These are phyloP conservation scores for Fusarium proliferatum DNA, from an alignment of 2,329 filamentous ascomycete genomes.

Conservation along the genomic window DNA sequence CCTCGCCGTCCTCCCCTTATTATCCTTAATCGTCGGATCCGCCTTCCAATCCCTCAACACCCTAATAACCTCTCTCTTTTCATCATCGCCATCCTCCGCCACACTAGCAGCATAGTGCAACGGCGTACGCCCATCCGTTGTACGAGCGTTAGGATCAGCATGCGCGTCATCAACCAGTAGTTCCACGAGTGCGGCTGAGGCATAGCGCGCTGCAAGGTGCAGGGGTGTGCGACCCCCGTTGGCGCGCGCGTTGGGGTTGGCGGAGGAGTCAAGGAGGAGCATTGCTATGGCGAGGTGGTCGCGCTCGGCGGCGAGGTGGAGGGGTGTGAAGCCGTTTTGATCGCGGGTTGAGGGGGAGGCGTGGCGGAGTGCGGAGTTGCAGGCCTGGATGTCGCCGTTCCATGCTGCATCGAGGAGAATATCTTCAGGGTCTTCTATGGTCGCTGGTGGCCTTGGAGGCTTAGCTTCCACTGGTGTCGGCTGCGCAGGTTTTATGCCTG, in stretches of 20 bases:
- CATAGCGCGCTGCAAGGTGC: constrained; percentile 47
- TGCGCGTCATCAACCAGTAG: constrained; percentile 47
- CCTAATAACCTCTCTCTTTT: constrained; percentile 46
- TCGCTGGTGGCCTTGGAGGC: background rate
- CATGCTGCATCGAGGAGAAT: constrained; percentile 48
- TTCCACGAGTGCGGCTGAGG: constrained; percentile 47
- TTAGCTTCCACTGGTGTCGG: background rate
- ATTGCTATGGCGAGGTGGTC: constrained; percentile 50
- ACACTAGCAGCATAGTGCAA: constrained; percentile 49
- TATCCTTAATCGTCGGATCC: constrained; percentile 45
- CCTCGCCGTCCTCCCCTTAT: constrained; percentile 44
- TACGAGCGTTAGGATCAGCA: constrained; percentile 46
- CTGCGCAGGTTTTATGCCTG: background rate
- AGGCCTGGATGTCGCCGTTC: constrained; percentile 46
- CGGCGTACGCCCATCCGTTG: constrained; percentile 47
- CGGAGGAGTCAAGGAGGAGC: constrained; percentile 47
- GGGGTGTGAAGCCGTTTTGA: constrained; percentile 45
- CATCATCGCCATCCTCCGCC: constrained; percentile 47
- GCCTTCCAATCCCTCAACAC: constrained; percentile 46
- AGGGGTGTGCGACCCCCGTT: constrained; percentile 48
- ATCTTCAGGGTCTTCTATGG: constrained; percentile 36
- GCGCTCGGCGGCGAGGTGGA: constrained; percentile 48
- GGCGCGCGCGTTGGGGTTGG: constrained; percentile 43
- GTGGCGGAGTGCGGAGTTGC: constrained; percentile 39
- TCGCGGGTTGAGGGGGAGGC: constrained; percentile 44